These are phyloP conservation scores for Fusarium sp. DNA, from an alignment of 2,329 filamentous ascomycete genomes.

Conservation along the genomic window DNA sequence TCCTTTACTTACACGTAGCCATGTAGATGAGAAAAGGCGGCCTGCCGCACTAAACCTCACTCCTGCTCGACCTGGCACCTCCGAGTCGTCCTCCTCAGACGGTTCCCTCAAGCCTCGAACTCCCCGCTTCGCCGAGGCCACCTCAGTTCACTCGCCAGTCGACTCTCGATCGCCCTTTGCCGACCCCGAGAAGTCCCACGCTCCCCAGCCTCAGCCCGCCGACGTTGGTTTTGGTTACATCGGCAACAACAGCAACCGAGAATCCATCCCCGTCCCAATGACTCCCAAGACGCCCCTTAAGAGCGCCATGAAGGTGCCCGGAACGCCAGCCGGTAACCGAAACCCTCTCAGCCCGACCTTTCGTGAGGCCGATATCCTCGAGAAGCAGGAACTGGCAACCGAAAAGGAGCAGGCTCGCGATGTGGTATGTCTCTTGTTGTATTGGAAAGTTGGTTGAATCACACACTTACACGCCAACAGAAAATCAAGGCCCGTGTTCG, in stretches of 20 bases:
- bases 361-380: constrained; percentile 84
- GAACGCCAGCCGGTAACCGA: constrained; percentile 77
- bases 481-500: constrained; percentile 93
- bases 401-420: constrained; percentile 90
- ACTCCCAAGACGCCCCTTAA: constrained; percentile 84
- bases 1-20: constrained; percentile 37
- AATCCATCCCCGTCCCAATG: constrained; percentile 70
- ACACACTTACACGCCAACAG: constrained; percentile 59
- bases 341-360: constrained; percentile 94
- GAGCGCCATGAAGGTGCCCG: constrained; percentile 89
- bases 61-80: constrained; percentile 60
- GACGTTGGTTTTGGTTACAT: constrained; percentile 96
- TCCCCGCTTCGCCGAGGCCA: constrained; percentile 84
- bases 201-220: constrained; percentile 75
- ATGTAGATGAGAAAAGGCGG: constrained; percentile 64
- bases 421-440: constrained; percentile 70
- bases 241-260: constrained; percentile 57
- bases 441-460: background rate
- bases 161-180: constrained; percentile 70
- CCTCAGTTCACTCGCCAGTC: constrained; percentile 80
- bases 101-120: constrained; percentile 76
- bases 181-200: constrained; percentile 65
- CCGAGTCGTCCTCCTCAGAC: constrained; percentile 62
- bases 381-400: constrained; percentile 83
- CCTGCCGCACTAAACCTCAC: constrained; percentile 66